Base-by-base conservation (phyloP, 495 filamentous ascomycete species). In the Immersiella caudata region DNA sequence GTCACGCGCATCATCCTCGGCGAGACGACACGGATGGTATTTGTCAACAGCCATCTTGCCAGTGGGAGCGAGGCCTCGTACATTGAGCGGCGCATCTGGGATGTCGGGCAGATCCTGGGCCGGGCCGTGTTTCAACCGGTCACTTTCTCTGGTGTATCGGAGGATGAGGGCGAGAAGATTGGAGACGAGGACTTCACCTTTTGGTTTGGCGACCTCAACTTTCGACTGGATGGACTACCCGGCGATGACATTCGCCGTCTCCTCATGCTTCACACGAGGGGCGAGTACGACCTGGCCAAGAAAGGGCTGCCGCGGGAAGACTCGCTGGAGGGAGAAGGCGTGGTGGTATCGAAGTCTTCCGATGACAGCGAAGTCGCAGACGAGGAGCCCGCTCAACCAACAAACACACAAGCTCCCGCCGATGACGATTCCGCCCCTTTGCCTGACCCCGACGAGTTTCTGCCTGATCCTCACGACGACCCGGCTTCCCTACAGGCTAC, bases 201-300 rank as follows among this genome's bases (percentile, higher is more conserved):
- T 71, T 97, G 94, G 92, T 93, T 96, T 75, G 96, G 96, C 22
- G 96, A 99, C 77, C 83, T 99, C 9, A 99, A 99, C 77, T 99
- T 97, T 72, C 85, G 96, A 36, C 82, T 99, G 0, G 93, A 97
- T 54, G 90, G 89, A 56, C 87, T 98, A 6, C 90, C 95, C 0
- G 93, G 92, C 0, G 92, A 92, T 57, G 96, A 97, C 77, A 94
- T 99, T 35, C 86, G 96, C 24, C 86, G 89, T 60, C 85, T 97
- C 7, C 84, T 99, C 27, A 89, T 88, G 78, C 83, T 96, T 21
- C 93, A 97, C 74, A 90, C 91, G 0, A 84, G 83, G 24, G 91
- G 93, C 64, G 87, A 93, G 68, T 95, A 94, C 65, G 90, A 89
- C 67, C 66, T 81, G 29, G 78, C 66, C 69, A 83, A 79, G 73